Evolutionary conservation across 805 yeast genomes (phyloP), one percentile per base, ranked within the genome.

Genomic region (Wickerhamomyces alni): DNA sequence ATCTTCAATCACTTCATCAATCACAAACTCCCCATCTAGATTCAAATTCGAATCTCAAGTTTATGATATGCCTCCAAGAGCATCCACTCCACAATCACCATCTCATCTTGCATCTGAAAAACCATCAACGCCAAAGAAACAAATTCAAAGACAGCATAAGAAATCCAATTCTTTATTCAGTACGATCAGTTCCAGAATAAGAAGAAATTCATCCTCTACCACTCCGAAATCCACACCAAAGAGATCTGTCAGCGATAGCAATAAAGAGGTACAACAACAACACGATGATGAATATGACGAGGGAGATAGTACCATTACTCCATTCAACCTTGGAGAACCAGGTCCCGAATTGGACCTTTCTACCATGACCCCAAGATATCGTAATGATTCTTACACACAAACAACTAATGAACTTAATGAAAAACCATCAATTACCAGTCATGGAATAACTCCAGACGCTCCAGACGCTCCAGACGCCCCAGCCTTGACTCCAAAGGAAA

Each of bases 21-120:
- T 37, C 3, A 30, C 40, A 4, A 43, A 45, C 30, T 47, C 52
- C 3, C 55, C 55, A 17, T 11, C 54, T 7, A 43, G 57, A 6
- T 66, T 66, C 46, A 62, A 59, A 30, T 65, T 59, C 41, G 62
- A 65, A 40, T 58, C 68, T n/a, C 58, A 54, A 43, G 51, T 51
- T 5, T 66, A 66, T 41, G 71, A 66, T 41, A 53, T 65, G 42
- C 57, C 58, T 13, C 49, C 54, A 15, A 46, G 41, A 17, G 9
- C 24, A 21, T 21, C 24, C 9, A 7, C 17, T 9, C 15, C 6
- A 21, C 24, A 19, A 22, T 19, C 27, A 8, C 17, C 26, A 27
- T n/a, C 11, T 18, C 16, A 19, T 13, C 13, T 16, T 17, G 15
- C 8, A 30, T 13, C n/a, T 12, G 11, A 24, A 10, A 26, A 21